phyloP scores from a whole-genome alignment of 177 flowering plant genomes.

The Telopea speciosissima region DNA sequence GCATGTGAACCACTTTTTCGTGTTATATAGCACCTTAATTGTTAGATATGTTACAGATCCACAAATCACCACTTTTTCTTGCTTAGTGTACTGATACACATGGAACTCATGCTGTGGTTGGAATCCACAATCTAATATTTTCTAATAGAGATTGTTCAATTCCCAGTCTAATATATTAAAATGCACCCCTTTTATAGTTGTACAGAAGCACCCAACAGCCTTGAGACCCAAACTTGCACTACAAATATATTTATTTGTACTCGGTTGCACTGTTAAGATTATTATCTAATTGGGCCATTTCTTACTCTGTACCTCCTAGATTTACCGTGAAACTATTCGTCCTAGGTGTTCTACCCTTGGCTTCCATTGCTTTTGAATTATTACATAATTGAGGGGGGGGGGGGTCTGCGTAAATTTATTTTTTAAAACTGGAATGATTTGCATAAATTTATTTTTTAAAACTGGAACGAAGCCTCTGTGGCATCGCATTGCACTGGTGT shows the following conservation, averaged over 20 bases:
- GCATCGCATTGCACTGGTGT: too few relatives aligned
- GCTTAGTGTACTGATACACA: not conserved
- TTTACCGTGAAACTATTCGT: not conserved
- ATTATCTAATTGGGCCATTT: not conserved
- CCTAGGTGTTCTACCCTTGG: not conserved
- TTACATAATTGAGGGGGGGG: not conserved
- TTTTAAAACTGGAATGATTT: too few relatives aligned
- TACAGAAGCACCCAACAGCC: not conserved
- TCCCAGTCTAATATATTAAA: too few relatives aligned
- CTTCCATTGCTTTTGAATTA: not conserved
- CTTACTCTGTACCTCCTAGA: not conserved
- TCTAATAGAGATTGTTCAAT: not conserved
- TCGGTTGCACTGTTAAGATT: not conserved
- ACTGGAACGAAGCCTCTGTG: too few relatives aligned
- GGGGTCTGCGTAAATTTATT: too few relatives aligned
- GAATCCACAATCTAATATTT: not conserved
- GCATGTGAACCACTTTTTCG: not conserved
- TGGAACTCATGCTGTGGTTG: not conserved
- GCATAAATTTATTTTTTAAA: too few relatives aligned
- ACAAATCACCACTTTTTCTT: not conserved
- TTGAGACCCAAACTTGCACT: not conserved
- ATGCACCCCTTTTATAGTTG: too few relatives aligned
- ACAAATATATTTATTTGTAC: not conserved
- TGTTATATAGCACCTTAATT: not conserved
- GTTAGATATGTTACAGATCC: not conserved